Percentiles rank a stretch among this genome's conserved stretches.
Conservation (phyloP, 306 rosid genomes). For the Cicer pinnatifidum region DNA sequence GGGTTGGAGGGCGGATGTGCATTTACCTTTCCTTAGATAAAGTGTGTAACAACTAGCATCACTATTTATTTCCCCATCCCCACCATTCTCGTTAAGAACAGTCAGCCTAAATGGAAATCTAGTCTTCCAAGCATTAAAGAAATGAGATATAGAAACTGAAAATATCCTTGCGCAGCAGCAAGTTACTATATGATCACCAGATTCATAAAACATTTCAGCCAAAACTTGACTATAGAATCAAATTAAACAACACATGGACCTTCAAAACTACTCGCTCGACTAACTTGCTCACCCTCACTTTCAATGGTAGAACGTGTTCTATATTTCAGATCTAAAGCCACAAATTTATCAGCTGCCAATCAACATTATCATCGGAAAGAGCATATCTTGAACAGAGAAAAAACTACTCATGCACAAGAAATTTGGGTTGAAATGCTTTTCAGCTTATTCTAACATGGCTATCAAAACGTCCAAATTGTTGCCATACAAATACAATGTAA, state of each 20-base stretch:
- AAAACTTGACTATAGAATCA: constrained; percentile 5
- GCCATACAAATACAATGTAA: constrained; percentile 37
- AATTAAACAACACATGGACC: background rate
- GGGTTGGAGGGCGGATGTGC: too few species aligned
- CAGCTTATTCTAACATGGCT: constrained; percentile 45
- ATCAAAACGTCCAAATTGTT: constrained; percentile 36
- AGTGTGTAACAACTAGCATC: background rate
- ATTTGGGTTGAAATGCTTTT: constrained; percentile 38
- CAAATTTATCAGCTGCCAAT: constrained; percentile 16
- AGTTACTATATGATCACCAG: background rate
- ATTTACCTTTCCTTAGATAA: too few species aligned
- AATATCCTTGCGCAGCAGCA: background rate
- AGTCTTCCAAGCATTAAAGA: background rate
- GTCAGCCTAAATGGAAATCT: background rate
- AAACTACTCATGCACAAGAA: constrained; percentile 38
- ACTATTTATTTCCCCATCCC: background rate
- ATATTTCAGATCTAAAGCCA: constrained; percentile 15
- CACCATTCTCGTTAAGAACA: background rate
- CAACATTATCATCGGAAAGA: constrained; percentile 15
- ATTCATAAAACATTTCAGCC: constrained; percentile 20
- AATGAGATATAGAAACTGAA: background rate
- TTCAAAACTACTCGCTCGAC: background rate
- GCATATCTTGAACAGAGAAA: constrained; percentile 19
- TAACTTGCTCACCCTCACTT: constrained; percentile 11
- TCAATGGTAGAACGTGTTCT: constrained; percentile 8